Base-by-base conservation (phyloP, 2,329 filamentous ascomycete species). In the Colletotrichum liaoningense region DNA sequence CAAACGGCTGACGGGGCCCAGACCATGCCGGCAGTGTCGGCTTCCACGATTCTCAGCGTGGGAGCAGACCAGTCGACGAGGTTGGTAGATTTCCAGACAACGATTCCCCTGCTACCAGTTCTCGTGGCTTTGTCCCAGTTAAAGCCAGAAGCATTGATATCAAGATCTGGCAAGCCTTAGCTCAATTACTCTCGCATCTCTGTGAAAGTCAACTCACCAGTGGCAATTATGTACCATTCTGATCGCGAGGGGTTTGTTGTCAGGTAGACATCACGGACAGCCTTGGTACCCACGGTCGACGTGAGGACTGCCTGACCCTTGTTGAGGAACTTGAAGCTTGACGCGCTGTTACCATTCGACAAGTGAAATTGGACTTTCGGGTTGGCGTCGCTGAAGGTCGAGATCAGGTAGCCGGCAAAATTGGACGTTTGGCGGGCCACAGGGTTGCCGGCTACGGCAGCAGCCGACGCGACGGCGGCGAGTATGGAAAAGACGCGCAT, bases 1-100 rank as follows among this genome's bases (percentile, higher is more conserved):
- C 79, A 84, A 30, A 84, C 80, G 5, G 76, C 82, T 0, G 81
- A 83, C 0, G 82, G 82, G 0, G 82, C 82, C 82, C 81, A 83
- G 1, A 77, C 77, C 81, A 83, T 84, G 6, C 82, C 82, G 1
- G 82, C 81, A 1, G 80, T 82, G 1, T 76, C 78, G 0, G 67
- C 70, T 60, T 84, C 82, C 7, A 83, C 67, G 5, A 71, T 79
- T 52, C 55, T 74, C 2, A 77, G 19, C 1, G 72, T 71, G 5
- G 79, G 76, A 14, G 72, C 72, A 11, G 82, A 82, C 82, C 82
- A 84, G 63, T 81, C 75, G 2, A 83, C 77, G 9, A 83, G 68
- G 63, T 84, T 76, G 24, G 77, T 76, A 0, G 82, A 84, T 16
- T 78, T 81, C 82, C 82, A 84, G 4, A 84, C 76, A 8, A 84